phyloP scores from a whole-genome alignment of 2,329 filamentous ascomycete species.

The Verticillium dahliae region DNA sequence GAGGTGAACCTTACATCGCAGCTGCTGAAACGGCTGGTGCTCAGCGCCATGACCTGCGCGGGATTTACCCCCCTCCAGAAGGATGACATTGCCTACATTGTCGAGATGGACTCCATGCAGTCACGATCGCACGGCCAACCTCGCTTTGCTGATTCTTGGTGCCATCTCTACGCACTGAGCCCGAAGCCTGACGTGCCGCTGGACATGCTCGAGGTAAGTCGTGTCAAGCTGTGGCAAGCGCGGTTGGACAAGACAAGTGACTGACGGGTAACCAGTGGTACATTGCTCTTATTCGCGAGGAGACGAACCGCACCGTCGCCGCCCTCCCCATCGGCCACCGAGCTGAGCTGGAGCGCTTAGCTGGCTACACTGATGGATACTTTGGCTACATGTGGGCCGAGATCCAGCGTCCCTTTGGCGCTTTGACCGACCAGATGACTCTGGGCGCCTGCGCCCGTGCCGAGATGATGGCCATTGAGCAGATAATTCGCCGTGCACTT shows the following conservation, averaged over 20 bases:
- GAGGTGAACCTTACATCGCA: slow-evolving; percentile 40
- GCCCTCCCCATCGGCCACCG: slow-evolving; percentile 34
- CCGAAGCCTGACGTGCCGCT: slow-evolving; percentile 39
- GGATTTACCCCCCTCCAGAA: slow-evolving; percentile 58
- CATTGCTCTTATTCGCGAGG: slow-evolving; percentile 46
- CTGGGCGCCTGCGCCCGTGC: slow-evolving; percentile 35
- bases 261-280: slow-evolving; percentile 40
- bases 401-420: slow-evolving; percentile 27
- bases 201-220: slow-evolving; percentile 49
- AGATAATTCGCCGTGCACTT: slow-evolving; percentile 37
- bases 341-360: slow-evolving; percentile 25
- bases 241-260: background rate
- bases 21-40: slow-evolving; percentile 46
- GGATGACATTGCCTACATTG: slow-evolving; percentile 46
- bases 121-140: slow-evolving; percentile 38
- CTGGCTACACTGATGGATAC: slow-evolving; percentile 31
- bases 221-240: background rate
- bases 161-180: slow-evolving; percentile 43
- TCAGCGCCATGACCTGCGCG: slow-evolving; percentile 47
- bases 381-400: slow-evolving; percentile 49
- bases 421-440: slow-evolving; percentile 38
- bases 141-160: slow-evolving; percentile 39
- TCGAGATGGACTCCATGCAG: slow-evolving; percentile 26
- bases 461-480: slow-evolving; percentile 45
- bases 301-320: slow-evolving; percentile 35